Evolutionary conservation across 2,329 filamentous ascomycete species (phyloP).

Genomic region (Daldinia eschscholtzii): DNA sequence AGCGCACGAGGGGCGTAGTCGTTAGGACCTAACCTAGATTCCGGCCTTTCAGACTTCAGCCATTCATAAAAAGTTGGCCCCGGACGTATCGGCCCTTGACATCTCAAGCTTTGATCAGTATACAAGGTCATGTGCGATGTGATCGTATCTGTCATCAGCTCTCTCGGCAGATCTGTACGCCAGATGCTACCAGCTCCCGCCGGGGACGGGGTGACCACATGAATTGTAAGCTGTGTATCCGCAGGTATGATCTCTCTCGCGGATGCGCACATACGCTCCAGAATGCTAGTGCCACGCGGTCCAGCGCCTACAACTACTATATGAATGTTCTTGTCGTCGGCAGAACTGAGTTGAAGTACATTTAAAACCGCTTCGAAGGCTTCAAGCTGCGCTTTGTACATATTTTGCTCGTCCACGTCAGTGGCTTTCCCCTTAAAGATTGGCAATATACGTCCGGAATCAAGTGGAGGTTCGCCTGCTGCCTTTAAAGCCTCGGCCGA

Average conservation of each 20-base stretch:
- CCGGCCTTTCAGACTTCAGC: neutral
- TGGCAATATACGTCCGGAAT: neutral
- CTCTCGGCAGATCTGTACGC: neutral
- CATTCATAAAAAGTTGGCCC: neutral
- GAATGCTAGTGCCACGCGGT: neutral
- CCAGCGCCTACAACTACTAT: conserved; percentile 2
- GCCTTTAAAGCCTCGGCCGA: neutral
- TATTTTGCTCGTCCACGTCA: neutral
- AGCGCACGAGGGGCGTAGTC: neutral
- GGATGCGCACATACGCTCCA: conserved; percentile 3
- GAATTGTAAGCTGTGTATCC: neutral
- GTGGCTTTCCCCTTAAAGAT: neutral
- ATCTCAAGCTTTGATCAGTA: neutral
- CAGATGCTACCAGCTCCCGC: conserved; percentile 2
- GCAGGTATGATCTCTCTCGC: neutral
- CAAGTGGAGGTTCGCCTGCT: neutral
- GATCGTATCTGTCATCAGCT: neutral
- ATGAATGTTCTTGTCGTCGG: neutral
- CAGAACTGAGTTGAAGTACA: neutral
- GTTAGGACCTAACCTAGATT: neutral
- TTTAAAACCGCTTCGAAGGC: neutral
- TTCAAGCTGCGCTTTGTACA: neutral
- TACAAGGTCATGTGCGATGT: neutral
- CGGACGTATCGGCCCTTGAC: neutral
- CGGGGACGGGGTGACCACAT: neutral